Percentiles rank a stretch among this genome's conserved stretches.
These are phyloP conservation scores for Evernia prunastri DNA, from an alignment of 495 filamentous ascomycete genomes.

Conservation along the genomic window DNA sequence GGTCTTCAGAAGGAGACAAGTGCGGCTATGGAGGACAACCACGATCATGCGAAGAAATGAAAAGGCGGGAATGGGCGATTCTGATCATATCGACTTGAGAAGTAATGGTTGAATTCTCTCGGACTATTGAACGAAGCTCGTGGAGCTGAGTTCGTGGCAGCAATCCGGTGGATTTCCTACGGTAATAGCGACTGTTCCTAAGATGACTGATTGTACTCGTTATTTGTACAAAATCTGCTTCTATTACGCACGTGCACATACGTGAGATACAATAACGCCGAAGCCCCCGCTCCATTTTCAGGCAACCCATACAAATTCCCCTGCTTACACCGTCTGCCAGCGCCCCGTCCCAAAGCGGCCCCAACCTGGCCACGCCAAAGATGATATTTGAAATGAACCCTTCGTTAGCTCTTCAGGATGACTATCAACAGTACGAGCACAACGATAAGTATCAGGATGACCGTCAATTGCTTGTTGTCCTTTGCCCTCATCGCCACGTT, in stretches of 20 bases:
- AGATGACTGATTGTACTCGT: background rate
- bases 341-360: background rate
- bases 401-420: conserved; percentile 57
- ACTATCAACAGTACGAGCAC: conserved; percentile 71
- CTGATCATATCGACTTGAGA: background rate
- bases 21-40: conserved; percentile 25
- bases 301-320: too few species aligned
- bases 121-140: too few species aligned
- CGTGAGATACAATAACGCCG: background rate
- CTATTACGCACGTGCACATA: background rate
- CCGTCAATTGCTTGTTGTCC: conserved; percentile 73
- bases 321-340: conserved; percentile 1
- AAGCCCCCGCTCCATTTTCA: background rate
- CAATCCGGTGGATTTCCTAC: background rate
- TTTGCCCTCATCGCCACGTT: conserved; percentile 63
- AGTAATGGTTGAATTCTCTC: background rate
- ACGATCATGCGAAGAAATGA: conserved; percentile 21
- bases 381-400: background rate
- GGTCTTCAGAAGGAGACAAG: conserved; percentile 47
- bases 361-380: background rate
- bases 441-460: conserved; percentile 69
- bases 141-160: background rate
- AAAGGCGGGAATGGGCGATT: background rate
- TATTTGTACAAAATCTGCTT: background rate
- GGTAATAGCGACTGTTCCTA: background rate